phyloP scores from a whole-genome alignment of 2,329 filamentous ascomycete genomes.

The Seiridium cupressi region DNA sequence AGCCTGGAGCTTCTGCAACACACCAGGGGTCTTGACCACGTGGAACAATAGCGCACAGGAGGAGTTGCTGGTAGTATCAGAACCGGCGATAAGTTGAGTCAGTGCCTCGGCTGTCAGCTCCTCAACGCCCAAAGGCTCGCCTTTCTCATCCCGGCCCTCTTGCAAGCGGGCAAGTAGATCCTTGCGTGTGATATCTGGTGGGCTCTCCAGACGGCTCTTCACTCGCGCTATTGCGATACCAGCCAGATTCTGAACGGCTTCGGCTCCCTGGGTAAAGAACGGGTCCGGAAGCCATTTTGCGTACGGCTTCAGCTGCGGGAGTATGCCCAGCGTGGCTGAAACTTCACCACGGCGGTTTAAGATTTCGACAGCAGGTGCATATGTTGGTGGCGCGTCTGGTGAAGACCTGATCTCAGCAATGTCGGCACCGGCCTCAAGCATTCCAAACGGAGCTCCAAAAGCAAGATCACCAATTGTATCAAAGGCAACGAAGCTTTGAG shows the following conservation, averaged over 20 bases:
- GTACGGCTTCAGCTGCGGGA: conserved; percentile 73
- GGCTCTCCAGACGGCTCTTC: conserved; percentile 67
- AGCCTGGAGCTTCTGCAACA: conserved; percentile 69
- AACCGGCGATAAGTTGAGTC: conserved; percentile 82
- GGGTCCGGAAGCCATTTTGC: conserved; percentile 78
- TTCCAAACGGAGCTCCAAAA: conserved; percentile 78
- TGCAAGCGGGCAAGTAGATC: conserved; percentile 82
- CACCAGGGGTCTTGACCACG: conserved; percentile 65
- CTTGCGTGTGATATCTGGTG: conserved; percentile 64
- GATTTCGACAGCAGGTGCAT: conserved; percentile 80
- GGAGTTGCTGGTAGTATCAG: conserved; percentile 76
- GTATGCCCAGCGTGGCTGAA: conserved; percentile 73
- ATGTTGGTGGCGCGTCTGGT: conserved; percentile 60
- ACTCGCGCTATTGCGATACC: conserved; percentile 87
- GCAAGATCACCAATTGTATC: conserved; percentile 57
- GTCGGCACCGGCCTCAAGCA: conserved; percentile 75
- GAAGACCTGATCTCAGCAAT: conserved; percentile 69
- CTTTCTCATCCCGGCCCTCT: conserved; percentile 80
- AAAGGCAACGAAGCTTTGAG: conserved; percentile 47
- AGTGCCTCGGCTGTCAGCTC: conserved; percentile 87
- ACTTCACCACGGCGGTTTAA: conserved; percentile 87
- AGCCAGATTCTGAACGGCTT: conserved; percentile 75
- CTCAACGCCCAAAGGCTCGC: conserved; percentile 69
- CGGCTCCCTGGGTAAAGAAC: conserved; percentile 74
- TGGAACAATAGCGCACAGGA: conserved; percentile 83